Evolutionary conservation across 164 flowering plant genomes (phyloP), one percentile per base, ranked within the genome.

Genomic region (Vitis riparia): DNA sequence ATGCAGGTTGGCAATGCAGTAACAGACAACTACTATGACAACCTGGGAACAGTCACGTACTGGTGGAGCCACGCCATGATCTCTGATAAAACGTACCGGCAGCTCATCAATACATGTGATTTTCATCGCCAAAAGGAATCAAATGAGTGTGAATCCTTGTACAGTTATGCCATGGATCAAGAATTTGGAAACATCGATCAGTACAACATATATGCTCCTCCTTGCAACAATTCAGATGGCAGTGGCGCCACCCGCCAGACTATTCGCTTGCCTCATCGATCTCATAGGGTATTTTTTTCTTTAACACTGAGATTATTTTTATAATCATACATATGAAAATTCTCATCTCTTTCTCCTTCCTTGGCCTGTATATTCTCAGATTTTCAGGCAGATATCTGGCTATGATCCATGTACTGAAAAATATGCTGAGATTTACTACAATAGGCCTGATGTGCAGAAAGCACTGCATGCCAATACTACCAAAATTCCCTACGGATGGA

Each of bases 41-140:
- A 91, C 75, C 75, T 92, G 0, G 98, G 96, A 55, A 90, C 94
- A 1, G 92, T 91, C 80, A 84, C 85, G 9, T 92, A 89, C 67
- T 90, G 96, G 96, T 92, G 97, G 96, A 92, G 90, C 83, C 96
- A 92, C 68, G 93, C 94, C 11, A 89, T 90, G 94, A 92, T 92
- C 52, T 92, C 98, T 0, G 98, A 91, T 60, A 82, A 63, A 67
- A 90, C 96, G 0, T 89, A 88, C 63, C 78, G 55, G 57, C 87
- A 84, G 55, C 87, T 92, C 59, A 76, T 91, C 12, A 77, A 74
- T 78, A 80, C 85, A 1, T 92, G 96, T 52, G 84, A 90, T 71
- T 92, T 90, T 55, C 71, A 75, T 3, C 68, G 76, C 3, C 85
- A 82, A 58, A 86, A 90, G 75, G 82, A 83, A 29, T 90, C 96